Base-by-base conservation (phyloP, 2,329 filamentous ascomycete genomes). In the Colletotrichum musicola region DNA sequence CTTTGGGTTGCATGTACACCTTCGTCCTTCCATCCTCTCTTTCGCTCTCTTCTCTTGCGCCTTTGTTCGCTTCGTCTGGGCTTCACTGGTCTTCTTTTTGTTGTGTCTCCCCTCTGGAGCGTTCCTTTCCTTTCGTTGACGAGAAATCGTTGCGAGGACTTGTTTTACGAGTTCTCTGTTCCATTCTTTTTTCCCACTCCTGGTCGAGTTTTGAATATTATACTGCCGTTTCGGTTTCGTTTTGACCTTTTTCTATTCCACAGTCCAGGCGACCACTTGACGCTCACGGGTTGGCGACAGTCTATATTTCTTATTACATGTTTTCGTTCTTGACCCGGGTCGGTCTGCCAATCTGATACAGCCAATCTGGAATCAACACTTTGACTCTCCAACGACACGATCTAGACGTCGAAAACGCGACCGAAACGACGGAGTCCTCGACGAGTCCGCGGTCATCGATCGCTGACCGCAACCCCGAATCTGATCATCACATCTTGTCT, bases 151-250 rank as follows among this genome's bases (percentile, higher is more conserved):
- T 53, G 30, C 7, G 30, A 35, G 25, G 44, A 62, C 50, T 63
- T 57, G 57, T 64, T 53, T 53, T 49, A 59, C 50, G 38, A 54
- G 58, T 47, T 54, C 50, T 64, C 51, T 64, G 55, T 63, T 69
- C 53, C 62, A 25, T 53, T 62, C 66, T 59, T 57, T 71, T 57
- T 71, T 44, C 6, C 44, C 27, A 69, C 50, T 71, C 56, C 64
- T 58, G 56, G 59, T 51, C 49, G 62, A 64, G 61, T 68, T 60
- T 61, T 22, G 14, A 7, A 40, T 49, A n/a, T 55, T 13, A 14
- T 47, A 16, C 22, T 20, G 14, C 20, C 16, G n/a, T 40, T 27
- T 49, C 9, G 30, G 25, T 14, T 20, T 46, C 38, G 25, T 65
- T 22, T 67, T 44, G n/a, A 13, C 16, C 13, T 56, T 56, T n/a